Base-by-base conservation (phyloP, 2,329 filamentous ascomycete genomes). In the Cercospora sp. region DNA sequence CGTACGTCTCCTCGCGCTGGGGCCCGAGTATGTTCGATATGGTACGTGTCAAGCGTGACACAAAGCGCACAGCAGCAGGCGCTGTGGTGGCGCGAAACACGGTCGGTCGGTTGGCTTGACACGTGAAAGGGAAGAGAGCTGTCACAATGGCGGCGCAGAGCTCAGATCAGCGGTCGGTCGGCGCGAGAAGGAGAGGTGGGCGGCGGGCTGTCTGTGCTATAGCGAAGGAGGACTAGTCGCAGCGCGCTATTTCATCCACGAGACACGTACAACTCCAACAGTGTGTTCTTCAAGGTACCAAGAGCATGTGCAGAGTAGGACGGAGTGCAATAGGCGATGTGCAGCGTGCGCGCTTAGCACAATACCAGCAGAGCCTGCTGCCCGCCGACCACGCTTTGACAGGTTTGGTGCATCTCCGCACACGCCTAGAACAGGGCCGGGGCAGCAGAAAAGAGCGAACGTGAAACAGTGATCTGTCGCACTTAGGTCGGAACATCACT, bases 51-150 rank as follows among this genome's bases (percentile, higher is more conserved):
- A 45, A 45, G 23, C 23, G 59, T 61, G 20, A 30, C 59, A 61
- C 59, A 61, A 61, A 61, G 59, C 59, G 59, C 59, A 61, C 59
- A 61, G 33, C 59, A 61, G 59, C 23, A 48, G 59, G 59, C 59
- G 36, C 31, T 58, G 53, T 42, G 33, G 59, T 61, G 59, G 59
- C 59, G 59, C 59, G 33, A 30, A 61, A 61, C 53, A 58, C 53
- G 53, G 53, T 58, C 53, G 33, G 59, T 33, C 18, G 18, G 33
- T 36, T 36, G 59, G 59, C 59, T 61, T 61, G 59, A 61, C 59
- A 61, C 59, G 59, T 61, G 59, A 61, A 61, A 61, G 59, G 33
- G 59, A 61, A 61, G 36, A 61, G 59, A 61, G 59, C 23, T 42
- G 59, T 40, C 20, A 61, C 53, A 53, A 58, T 58, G 53, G 53